Evolutionary conservation across 1,284 basidiomycete species (phyloP), one percentile per base, ranked within the genome.

Genomic region (Thecaphora thlaspeos): DNA sequence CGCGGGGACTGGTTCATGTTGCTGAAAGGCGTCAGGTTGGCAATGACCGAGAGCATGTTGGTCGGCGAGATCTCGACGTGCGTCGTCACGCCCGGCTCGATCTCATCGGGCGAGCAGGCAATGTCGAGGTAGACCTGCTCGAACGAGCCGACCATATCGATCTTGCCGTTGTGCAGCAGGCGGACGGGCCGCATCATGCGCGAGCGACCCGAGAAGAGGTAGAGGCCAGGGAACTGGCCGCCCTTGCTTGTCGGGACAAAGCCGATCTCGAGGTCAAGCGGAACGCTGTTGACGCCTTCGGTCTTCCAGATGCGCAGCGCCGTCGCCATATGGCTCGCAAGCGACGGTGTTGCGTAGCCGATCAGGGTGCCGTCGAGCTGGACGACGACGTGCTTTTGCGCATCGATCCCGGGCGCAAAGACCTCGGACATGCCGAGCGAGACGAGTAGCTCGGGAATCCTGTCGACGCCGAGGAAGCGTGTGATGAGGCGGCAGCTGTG

Each of bases 71-170:
- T 87, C 80, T 99, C 95, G 48, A 96, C 87, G 79, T 99, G 95
- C 1, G 75, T 75, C 8, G 91, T 88, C 4, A 91, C 82, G 17
- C 84, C 86, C 43, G 82, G 80, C 65, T 95, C 90, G 46, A 97
- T 87, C 78, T 97, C 95, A 68, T 88, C 87, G 4, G 87, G 87
- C 49, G 86, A 90, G 76, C 91, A 89, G 0, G 95, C 94, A 74
- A 99, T 90, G 78, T 99, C 90, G 89, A 98, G 93, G 79, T 98
- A 99, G 11, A 98, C 95, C 80, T 99, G 95, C 80, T 99, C 95
- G 70, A 98, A 99, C 2, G 94, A 86, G 2, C 95, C 95, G 46
- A 98, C 84, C 78, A 90, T 89, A 79, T 99, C 95, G 66, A 88
- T 84, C 66, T 85, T 84, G 48, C 87, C 88, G 78, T 97, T 98